Evolutionary conservation across 2,329 filamentous ascomycete genomes (phyloP).

Genomic region (Alternaria hordeiaustralica): DNA sequence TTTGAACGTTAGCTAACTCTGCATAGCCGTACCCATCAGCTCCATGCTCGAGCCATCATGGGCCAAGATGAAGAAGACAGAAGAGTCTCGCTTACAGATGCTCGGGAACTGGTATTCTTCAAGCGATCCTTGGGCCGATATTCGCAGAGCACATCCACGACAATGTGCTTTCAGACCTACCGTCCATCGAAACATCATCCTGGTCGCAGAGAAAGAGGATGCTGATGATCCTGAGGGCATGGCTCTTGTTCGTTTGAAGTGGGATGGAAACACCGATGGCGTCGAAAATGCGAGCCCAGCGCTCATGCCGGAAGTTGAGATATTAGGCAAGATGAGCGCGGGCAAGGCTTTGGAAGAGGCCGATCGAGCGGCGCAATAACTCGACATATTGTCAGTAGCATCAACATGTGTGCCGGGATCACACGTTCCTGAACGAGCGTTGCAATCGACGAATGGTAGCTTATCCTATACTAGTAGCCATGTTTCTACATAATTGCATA

Average conservation of each 20-base stretch:
- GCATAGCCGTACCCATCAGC: not conserved
- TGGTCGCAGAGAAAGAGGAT: not conserved
- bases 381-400: not conserved
- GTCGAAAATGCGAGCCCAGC: not conserved
- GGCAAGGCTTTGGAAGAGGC: not conserved
- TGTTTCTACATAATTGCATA: not conserved
- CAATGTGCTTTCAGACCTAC: not conserved
- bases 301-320: not conserved
- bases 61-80: not conserved
- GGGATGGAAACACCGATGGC: not conserved
- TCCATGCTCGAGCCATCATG: not conserved
- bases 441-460: not conserved
- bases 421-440: not conserved
- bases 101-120: not conserved
- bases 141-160: not conserved
- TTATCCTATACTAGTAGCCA: not conserved
- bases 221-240: not conserved
- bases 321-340: not conserved
- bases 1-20: not conserved
- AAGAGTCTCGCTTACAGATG: slow-evolving; percentile 1
- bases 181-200: not conserved
- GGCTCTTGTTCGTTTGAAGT: not conserved
- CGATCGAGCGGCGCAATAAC: not conserved
- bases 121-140: not conserved
- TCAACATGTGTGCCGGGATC: not conserved